phyloP scores from a whole-genome alignment of 2,329 filamentous ascomycete species.

The Cordyceps javanica region DNA sequence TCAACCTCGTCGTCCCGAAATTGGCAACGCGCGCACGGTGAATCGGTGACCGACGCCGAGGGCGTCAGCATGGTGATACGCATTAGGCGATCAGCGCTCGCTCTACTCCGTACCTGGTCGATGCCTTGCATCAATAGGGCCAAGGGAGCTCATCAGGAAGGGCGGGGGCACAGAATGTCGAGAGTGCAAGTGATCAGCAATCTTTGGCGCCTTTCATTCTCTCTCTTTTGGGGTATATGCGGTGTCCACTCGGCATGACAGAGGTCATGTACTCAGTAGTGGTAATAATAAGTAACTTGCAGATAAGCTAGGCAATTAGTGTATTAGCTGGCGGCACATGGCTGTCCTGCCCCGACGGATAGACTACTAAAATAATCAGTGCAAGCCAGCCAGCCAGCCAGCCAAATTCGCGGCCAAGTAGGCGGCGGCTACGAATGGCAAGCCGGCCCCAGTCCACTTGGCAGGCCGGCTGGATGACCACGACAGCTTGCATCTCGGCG shows the following conservation, averaged over 20 bases:
- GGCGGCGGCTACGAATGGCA: background rate
- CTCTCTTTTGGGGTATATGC: background rate
- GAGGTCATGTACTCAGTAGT: too few species aligned
- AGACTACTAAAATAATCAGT: too few species aligned
- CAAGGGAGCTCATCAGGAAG: background rate
- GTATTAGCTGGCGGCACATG: background rate
- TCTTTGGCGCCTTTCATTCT: background rate
- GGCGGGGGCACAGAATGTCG: background rate
- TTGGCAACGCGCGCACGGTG: background rate
- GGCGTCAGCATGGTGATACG: background rate
- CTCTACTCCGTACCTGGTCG: background rate
- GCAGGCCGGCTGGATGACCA: too few species aligned
- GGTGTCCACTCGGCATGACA: background rate
- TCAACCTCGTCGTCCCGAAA: background rate
- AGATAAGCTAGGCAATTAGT: slow-evolving; percentile 1
- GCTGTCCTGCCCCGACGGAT: too few species aligned
- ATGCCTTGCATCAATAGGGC: slow-evolving; percentile 5
- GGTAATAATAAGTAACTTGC: slow-evolving; percentile 4
- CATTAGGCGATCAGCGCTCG: background rate
- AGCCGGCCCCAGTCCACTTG: background rate
- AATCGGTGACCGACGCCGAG: background rate
- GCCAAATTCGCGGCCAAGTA: background rate
- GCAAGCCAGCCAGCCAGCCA: background rate
- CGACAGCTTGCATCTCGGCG: background rate
- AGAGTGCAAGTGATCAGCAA: background rate